Percentiles rank a stretch among this genome's conserved stretches.
Conservation (phyloP, 495 filamentous ascomycete genomes). For the Apodospora peruviana region DNA sequence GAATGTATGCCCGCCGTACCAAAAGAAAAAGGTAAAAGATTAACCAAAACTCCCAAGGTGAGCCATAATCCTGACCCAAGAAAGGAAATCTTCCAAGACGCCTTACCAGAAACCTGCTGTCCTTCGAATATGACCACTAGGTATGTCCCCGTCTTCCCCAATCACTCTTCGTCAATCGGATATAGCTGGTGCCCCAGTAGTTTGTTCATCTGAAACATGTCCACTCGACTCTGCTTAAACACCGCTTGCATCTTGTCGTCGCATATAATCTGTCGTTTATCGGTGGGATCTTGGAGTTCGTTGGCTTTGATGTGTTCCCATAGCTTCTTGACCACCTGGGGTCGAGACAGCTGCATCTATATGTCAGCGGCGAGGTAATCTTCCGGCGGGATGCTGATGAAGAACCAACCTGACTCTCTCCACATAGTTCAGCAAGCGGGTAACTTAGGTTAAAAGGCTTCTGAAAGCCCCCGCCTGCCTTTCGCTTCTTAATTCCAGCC, state of each 20-base stretch:
- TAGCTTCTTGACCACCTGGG: constrained; percentile 89
- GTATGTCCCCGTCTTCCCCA: neutral
- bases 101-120: constrained; percentile 15
- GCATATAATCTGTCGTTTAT: constrained; percentile 87
- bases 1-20: neutral
- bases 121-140: neutral
- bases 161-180: constrained; percentile 46
- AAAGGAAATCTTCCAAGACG: constrained; percentile 17
- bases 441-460: constrained; percentile 49
- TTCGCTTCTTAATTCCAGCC: constrained; percentile 42
- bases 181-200: constrained; percentile 51
- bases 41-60: neutral
- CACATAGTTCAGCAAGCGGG: constrained; percentile 44
- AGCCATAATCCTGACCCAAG: constrained; percentile 2
- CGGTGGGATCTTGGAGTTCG: constrained; percentile 81
- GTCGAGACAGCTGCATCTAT: constrained; percentile 69
- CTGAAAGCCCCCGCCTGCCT: constrained; percentile 45
- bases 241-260: constrained; percentile 85
- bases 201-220: constrained; percentile 98
- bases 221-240: constrained; percentile 83
- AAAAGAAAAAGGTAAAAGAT: neutral
- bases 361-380: neutral
- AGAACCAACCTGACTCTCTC: constrained; percentile 52
- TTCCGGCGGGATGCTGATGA: neutral
- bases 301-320: constrained; percentile 90